Percentiles rank a stretch among this genome's conserved stretches.
Evolutionary conservation across 441 rosid genomes (phyloP).

Genomic region (Pelargonium fulgidum): DNA sequence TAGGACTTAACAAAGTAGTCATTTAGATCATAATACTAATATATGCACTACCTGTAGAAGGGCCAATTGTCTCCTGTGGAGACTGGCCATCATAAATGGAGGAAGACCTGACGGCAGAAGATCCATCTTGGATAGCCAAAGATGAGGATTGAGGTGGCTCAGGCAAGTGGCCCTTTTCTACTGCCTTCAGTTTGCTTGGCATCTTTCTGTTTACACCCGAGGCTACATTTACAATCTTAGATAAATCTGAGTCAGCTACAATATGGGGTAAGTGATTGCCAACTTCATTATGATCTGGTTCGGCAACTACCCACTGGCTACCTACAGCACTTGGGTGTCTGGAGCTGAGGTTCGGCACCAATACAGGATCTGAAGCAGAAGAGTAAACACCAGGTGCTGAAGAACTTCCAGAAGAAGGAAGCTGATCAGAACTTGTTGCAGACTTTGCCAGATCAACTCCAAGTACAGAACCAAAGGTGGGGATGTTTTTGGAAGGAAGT

Average conservation of each 20-base stretch:
- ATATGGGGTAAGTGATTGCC: slow-evolving; percentile 16
- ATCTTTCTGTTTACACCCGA: slow-evolving; percentile 16
- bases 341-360: slow-evolving; percentile 25
- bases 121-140: slow-evolving; percentile 19
- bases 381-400: slow-evolving; percentile 32
- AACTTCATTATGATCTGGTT: slow-evolving; percentile 29
- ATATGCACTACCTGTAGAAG: slow-evolving; percentile 27
- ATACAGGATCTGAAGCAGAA: slow-evolving; percentile 38
- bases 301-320: slow-evolving; percentile 27
- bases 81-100: slow-evolving; percentile 21
- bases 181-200: slow-evolving; percentile 23
- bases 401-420: slow-evolving; percentile 24
- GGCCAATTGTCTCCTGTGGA: slow-evolving; percentile 27
- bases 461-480: slow-evolving; percentile 27
- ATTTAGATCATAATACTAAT: not conserved
- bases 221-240: slow-evolving; percentile 20
- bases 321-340: slow-evolving; percentile 26
- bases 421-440: slow-evolving; percentile 20
- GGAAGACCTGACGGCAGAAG: slow-evolving; percentile 26
- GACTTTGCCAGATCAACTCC: slow-evolving; percentile 32
- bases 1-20: not conserved
- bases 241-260: slow-evolving; percentile 13
- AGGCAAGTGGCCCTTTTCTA: slow-evolving; percentile 24
- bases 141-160: slow-evolving; percentile 28
- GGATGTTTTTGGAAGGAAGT: slow-evolving; percentile 23